phyloP scores from a whole-genome alignment of 768 basidiomycete genomes.

The Rhizopogon vinicolor region DNA sequence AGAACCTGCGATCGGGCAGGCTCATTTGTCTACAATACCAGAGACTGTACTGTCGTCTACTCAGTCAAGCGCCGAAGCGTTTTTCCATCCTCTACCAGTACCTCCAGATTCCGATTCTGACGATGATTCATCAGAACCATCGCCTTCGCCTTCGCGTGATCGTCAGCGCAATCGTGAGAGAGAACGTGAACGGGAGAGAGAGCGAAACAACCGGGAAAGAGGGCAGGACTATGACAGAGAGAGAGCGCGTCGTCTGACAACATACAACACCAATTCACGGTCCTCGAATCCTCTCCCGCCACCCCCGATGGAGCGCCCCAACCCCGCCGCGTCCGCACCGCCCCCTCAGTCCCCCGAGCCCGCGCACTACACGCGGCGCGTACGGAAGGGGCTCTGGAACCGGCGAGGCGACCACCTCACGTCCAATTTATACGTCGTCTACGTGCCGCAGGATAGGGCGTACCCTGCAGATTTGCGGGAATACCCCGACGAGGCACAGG shows the following conservation, averaged over 20 bases:
- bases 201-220: not conserved
- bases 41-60: conserved; percentile 14
- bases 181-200: not conserved
- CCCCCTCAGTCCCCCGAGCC: conserved; percentile 26
- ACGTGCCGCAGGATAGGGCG: conserved; percentile 50
- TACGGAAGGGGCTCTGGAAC: conserved; percentile 68
- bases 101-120: conserved; percentile 8
- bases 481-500: conserved; percentile 52
- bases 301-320: conserved; percentile 22
- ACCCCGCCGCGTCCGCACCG: conserved; percentile 19
- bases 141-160: conserved; percentile 15
- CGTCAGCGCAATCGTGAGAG: conserved; percentile 7
- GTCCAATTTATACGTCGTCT: conserved; percentile 51
- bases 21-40: conserved; percentile 22
- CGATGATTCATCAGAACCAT: conserved; percentile 6
- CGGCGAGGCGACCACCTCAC: conserved; percentile 71
- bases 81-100: conserved; percentile 18
- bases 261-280: not conserved
- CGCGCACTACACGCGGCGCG: conserved; percentile 23
- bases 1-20: conserved; percentile 16
- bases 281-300: conserved; percentile 23
- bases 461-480: conserved; percentile 57
- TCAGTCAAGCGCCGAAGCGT: conserved; percentile 21
- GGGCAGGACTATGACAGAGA: not conserved
- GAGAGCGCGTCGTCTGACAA: not conserved